A percentile compares a stretch with the other conserved stretches of the same genome.
Evolutionary conservation across 352 stramenopile genomes (phyloP).

Genomic region (Globisporangium takayamanum): DNA sequence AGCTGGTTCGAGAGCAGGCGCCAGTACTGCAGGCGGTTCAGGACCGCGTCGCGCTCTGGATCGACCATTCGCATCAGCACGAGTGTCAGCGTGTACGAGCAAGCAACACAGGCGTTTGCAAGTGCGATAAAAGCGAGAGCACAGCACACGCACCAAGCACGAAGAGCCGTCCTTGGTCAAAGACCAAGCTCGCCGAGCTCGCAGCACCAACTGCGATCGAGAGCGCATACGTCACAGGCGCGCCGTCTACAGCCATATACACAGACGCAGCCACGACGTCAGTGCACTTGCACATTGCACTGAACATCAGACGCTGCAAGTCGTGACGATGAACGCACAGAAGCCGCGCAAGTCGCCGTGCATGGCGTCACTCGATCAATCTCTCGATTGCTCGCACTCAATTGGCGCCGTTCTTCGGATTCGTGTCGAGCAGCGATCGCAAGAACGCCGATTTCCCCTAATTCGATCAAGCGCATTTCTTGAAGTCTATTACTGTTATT

Average conservation of each 20-base stretch:
- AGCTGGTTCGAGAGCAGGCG: slow-evolving; percentile 62
- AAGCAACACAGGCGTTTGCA: not conserved
- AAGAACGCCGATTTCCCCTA: too few relatives aligned
- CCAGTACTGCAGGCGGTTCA: slow-evolving; percentile 61
- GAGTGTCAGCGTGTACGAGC: not conserved
- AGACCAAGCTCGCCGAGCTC: slow-evolving; percentile 59
- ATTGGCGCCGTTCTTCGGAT: too few relatives aligned
- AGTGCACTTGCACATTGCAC: not conserved
- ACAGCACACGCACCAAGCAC: slow-evolving; percentile 22
- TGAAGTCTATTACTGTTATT: too few relatives aligned
- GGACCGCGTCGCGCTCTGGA: slow-evolving; percentile 49
- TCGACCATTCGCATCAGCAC: not conserved
- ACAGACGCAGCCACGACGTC: not conserved
- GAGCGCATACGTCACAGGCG: slow-evolving; percentile 73
- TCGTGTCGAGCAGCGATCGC: too few relatives aligned
- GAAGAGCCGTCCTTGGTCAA: slow-evolving; percentile 48
- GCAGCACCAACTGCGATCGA: slow-evolving; percentile 58
- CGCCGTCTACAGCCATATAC: slow-evolving; percentile 41
- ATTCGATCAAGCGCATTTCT: too few relatives aligned
- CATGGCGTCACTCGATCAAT: slow-evolving; percentile 22
- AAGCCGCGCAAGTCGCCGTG: slow-evolving; percentile 75
- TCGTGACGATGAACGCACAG: slow-evolving; percentile 73
- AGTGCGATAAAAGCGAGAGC: not conserved
- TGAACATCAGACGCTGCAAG: not conserved
- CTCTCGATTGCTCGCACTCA: not conserved